Conservation (phyloP, 805 yeast genomes). For the Ogataea corticis region DNA sequence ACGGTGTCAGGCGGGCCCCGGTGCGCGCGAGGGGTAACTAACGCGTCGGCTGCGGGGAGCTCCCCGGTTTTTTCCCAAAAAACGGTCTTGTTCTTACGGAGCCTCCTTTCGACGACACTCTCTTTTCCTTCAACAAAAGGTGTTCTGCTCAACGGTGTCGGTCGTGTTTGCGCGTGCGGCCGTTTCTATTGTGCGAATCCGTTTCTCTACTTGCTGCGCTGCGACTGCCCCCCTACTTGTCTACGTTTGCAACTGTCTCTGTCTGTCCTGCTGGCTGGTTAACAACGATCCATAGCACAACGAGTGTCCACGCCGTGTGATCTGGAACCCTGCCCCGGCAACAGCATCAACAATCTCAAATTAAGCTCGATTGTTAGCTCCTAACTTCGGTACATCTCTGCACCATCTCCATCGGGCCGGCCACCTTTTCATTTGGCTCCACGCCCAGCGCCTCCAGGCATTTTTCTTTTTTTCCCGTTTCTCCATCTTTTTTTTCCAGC, state of each 20-base stretch:
- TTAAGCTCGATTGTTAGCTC: no score
- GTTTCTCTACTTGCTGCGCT: no score
- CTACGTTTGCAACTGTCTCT: no score
- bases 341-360: no score
- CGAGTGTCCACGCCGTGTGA: no score
- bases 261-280: no score
- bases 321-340: no score
- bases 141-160: neutral
- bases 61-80: constrained; percentile 6
- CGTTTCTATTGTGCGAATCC: no score
- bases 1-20: neutral
- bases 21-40: neutral
- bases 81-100: constrained; percentile 1
- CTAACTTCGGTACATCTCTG: no score
- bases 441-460: constrained; percentile 1
- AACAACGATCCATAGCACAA: no score
- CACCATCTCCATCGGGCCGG: neutral
- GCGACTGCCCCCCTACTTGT: no score
- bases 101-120: neutral
- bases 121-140: neutral
- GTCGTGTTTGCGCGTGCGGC: no score
- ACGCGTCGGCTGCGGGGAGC: neutral
- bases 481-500: constrained; percentile 7
- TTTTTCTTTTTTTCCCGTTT: constrained; percentile 5
- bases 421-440: neutral